Base-by-base conservation (phyloP, 164 flowering plant species). In the Annona squamosa region DNA sequence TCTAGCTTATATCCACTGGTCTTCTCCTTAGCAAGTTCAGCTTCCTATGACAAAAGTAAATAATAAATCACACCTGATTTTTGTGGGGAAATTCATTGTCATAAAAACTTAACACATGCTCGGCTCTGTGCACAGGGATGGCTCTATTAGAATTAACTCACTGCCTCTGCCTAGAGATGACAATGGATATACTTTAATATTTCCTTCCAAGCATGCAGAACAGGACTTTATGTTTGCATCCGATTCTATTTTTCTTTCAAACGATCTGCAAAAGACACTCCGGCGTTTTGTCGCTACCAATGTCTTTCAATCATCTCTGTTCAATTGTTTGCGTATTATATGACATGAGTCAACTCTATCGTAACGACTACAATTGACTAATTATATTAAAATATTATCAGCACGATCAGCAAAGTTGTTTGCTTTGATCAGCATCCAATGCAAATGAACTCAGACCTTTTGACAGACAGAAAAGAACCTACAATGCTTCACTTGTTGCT, bases 1-100 rank as follows among this genome's bases (percentile, higher is more conserved):
- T 93, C 99, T 80, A 96, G 73, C 84, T 87, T 93, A 82, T 91
- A 93, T 12, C 90, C 95, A 84, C 91, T 71, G 0, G 97, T 92
- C 82, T 85, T 89, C 81, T 96, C 99, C 81, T 69, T 88, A 0
- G 98, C 97, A 69, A 89, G 87, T 81, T 93, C 95, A 46, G 99
- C 99, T 85, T 93, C 99, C 98, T 96, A 37, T 48, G 46, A 47
- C n/a, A 68, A 4, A 68, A 68, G 2, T 17, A 7, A 68, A 68
- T 12, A 66, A 66, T 44, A 10, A 66, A 3, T 42, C 68, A 66
- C 17, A 1, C 13, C 59, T 52, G 13, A 52, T 52, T 64, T 26
- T 37, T 64, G 3, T 19, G 4, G 42, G 37, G 19, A 17, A 18
- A 3, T 12, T 5, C 10, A 6, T 64, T 4, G 67, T 52, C 37